These are phyloP conservation scores for Nicotiana otophora DNA, from an alignment of 257 asterid species.

Conservation along the genomic window DNA sequence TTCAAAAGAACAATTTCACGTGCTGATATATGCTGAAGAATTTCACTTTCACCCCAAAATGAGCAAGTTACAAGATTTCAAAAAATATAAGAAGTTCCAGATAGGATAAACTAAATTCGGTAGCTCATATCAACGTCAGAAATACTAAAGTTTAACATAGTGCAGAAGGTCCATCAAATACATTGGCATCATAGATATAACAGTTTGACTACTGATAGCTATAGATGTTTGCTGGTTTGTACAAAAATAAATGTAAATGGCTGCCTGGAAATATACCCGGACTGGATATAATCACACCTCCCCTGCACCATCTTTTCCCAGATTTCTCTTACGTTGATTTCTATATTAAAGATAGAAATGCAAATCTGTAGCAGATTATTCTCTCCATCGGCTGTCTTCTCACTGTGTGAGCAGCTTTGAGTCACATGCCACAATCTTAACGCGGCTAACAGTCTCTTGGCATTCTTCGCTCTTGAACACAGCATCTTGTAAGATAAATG, in stretches of 20 bases:
- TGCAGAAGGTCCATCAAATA: background rate
- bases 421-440: conserved; percentile 90
- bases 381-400: conserved; percentile 14
- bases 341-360: conserved; percentile 16
- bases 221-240: background rate
- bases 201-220: background rate
- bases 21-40: too few species aligned
- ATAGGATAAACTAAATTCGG: background rate
- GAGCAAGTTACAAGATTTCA: background rate
- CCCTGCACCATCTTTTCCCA: background rate
- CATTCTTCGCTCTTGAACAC: conserved; percentile 67
- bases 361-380: conserved; percentile 2
- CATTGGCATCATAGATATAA: background rate
- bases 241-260: background rate
- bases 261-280: conserved; percentile 15
- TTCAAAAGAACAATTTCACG: too few species aligned
- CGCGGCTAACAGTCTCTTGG: conserved; percentile 57
- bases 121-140: background rate
- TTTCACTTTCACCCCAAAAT: too few species aligned
- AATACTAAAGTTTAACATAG: background rate
- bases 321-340: background rate
- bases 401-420: conserved; percentile 80
- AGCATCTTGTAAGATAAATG: conserved; percentile 89
- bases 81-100: background rate
- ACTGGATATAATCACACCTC: conserved; percentile 10